Percentiles rank a stretch among this genome's conserved stretches.
These are phyloP conservation scores for Suillus decipiens DNA, from an alignment of 768 basidiomycete species.

Conservation along the genomic window DNA sequence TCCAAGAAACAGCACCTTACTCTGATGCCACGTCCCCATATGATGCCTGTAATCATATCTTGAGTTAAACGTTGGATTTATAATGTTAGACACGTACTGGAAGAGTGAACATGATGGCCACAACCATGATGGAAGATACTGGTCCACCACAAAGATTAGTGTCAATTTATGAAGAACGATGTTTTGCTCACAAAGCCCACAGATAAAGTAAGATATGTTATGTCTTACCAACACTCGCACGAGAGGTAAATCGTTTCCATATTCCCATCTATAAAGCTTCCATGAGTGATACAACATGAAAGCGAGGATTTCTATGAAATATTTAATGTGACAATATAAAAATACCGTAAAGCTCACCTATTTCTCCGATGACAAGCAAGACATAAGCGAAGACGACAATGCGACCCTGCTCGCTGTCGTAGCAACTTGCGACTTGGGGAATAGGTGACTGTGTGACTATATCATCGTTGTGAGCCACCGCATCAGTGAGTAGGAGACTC, in stretches of 20 bases:
- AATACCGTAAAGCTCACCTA: neutral
- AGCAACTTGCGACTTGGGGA: neutral
- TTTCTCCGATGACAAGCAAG: neutral
- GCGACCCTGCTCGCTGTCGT: neutral
- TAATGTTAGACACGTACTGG: neutral
- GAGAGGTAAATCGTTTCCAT: neutral
- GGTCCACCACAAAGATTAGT: neutral
- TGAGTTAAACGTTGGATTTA: neutral
- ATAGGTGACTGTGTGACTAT: neutral
- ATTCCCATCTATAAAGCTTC: neutral
- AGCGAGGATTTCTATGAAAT: neutral
- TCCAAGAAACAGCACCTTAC: neutral
- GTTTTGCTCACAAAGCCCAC: neutral
- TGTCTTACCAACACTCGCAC: neutral
- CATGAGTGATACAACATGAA: slow-evolving; percentile 1
- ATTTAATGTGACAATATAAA: neutral
- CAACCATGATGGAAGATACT: neutral
- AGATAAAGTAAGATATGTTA: neutral
- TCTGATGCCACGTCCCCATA: neutral
- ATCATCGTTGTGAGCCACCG: neutral
- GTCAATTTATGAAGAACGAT: neutral
- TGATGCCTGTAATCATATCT: neutral
- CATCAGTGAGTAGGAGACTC: neutral
- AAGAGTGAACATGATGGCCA: neutral
- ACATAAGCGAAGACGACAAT: neutral